phyloP scores from a whole-genome alignment of 257 asterid genomes.

The Primulina huaijiensis region DNA sequence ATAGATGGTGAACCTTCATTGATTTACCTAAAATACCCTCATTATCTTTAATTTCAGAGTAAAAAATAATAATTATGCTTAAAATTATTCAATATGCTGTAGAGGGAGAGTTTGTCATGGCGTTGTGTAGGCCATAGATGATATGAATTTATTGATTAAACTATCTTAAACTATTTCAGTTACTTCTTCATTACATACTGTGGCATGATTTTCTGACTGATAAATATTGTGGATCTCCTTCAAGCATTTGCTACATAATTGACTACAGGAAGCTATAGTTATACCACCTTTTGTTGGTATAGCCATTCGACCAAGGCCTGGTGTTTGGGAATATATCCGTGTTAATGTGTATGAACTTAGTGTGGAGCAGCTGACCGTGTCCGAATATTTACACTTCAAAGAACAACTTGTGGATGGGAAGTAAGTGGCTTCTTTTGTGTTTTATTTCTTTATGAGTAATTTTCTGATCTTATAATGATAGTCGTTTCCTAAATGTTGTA shows the following conservation, averaged over 20 bases:
- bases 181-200: not conserved
- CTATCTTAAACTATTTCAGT: not conserved
- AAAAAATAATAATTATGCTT: too few relatives aligned
- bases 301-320: conserved; percentile 97
- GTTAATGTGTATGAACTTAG: conserved; percentile 79
- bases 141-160: conserved; percentile 2
- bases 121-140: not conserved
- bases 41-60: too few relatives aligned
- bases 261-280: conserved; percentile 85
- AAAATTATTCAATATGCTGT: not conserved
- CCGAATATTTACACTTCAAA: conserved; percentile 82
- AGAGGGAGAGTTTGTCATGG: not conserved
- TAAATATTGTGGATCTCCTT: conserved; percentile 6
- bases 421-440: conserved; percentile 45
- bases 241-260: conserved; percentile 14
- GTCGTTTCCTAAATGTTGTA: conserved; percentile 28
- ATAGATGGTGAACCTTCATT: too few relatives aligned
- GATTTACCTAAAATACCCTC: too few relatives aligned
- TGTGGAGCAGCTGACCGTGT: conserved; percentile 78
- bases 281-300: conserved; percentile 94
- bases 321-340: conserved; percentile 98
- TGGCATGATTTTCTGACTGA: not conserved
- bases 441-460: conserved; percentile 5
- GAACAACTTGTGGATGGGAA: conserved; percentile 87
- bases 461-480: conserved; percentile 2